Percentiles rank a stretch among this genome's conserved stretches.
phyloP scores from a whole-genome alignment of 352 stramenopile genomes.

The Aphanomyces euteiches region DNA sequence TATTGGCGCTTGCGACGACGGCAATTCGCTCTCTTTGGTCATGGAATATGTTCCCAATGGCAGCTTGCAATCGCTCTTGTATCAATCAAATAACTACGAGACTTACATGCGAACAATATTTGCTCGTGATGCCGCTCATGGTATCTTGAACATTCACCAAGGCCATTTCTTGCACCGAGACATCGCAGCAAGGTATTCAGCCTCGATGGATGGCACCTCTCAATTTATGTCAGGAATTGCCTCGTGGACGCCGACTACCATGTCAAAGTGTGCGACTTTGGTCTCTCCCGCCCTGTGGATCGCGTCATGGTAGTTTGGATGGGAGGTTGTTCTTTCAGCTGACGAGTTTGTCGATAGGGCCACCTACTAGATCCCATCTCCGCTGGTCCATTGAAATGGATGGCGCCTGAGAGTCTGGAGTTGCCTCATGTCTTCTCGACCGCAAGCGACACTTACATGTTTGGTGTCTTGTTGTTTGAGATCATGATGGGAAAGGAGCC shows the following conservation, averaged over 20 bases:
- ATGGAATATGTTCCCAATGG: slow-evolving; percentile 68
- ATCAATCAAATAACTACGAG: slow-evolving; percentile 22
- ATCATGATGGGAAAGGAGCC: slow-evolving; percentile 61
- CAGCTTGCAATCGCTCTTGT: slow-evolving; percentile 48
- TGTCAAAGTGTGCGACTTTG: slow-evolving; percentile 74
- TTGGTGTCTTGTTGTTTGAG: slow-evolving; percentile 66
- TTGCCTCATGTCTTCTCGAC: slow-evolving; percentile 65
- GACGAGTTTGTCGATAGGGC: slow-evolving; percentile 41
- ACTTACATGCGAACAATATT: slow-evolving; percentile 54
- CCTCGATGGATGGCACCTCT: background rate
- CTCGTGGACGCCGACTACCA: slow-evolving; percentile 59
- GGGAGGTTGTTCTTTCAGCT: slow-evolving; percentile 36
- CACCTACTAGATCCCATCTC: slow-evolving; percentile 35
- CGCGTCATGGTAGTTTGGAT: slow-evolving; percentile 40
- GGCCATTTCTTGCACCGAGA: slow-evolving; percentile 61
- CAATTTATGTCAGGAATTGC: slow-evolving; percentile 52
- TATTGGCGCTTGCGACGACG: slow-evolving; percentile 41
- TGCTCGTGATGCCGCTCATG: slow-evolving; percentile 60
- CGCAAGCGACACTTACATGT: slow-evolving; percentile 77
- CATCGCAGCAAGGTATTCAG: slow-evolving; percentile 44
- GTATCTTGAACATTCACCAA: slow-evolving; percentile 64
- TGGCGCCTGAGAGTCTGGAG: slow-evolving; percentile 62
- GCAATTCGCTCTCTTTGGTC: slow-evolving; percentile 48
- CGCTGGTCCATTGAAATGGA: slow-evolving; percentile 74
- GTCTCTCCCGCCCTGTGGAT: slow-evolving; percentile 54